Base-by-base conservation (phyloP, 2,329 filamentous ascomycete species). In the Stachybotrys elegans region DNA sequence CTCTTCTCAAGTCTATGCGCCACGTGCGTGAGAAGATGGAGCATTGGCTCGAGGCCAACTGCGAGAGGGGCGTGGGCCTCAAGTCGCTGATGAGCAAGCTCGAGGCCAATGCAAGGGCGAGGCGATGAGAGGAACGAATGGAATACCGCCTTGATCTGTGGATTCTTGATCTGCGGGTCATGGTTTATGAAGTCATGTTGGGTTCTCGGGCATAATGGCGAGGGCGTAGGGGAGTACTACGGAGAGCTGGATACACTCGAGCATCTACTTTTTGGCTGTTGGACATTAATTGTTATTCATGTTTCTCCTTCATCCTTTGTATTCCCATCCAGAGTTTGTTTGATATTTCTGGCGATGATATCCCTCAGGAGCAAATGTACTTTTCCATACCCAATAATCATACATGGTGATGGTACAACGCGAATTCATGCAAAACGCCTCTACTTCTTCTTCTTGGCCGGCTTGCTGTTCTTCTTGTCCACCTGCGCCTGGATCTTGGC, bases 1-100 rank as follows among this genome's bases (percentile, higher is more conserved):
- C 92, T 0, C 77, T 92, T 5, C 62, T 86, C 46, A 81, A 72
- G 58, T 79, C 84, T 1, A 81, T 96, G 81, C 78, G 73, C 54
- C 62, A 60, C 22, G 72, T 87, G 12, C 75, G 92, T 49, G 81
- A 87, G 68, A 74, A 73, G 58, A 95, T 97, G 90, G 91, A 96
- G 70, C 58, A 45, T 3, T 95, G 88, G 85, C 68, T 97, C 44
- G 83, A 86, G 66, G 75, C 62, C 9, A 93, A 94, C 62, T 86
- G 85, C 51, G 91, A 95, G 70, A 85, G 83, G 57, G 91, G 91
- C 0, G 68, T 86, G 58, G 66, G 88, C 39, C 72, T 96, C 58
- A 85, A 88, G 64, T 80, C 73, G 20, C 68, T 83, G 27, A 73
- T 95, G 53, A 75, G 75, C 47, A 85, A 81, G 59, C 66, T 85